These are phyloP conservation scores for Aspergillus asperescens DNA, from an alignment of 495 filamentous ascomycete species.

Conservation along the genomic window DNA sequence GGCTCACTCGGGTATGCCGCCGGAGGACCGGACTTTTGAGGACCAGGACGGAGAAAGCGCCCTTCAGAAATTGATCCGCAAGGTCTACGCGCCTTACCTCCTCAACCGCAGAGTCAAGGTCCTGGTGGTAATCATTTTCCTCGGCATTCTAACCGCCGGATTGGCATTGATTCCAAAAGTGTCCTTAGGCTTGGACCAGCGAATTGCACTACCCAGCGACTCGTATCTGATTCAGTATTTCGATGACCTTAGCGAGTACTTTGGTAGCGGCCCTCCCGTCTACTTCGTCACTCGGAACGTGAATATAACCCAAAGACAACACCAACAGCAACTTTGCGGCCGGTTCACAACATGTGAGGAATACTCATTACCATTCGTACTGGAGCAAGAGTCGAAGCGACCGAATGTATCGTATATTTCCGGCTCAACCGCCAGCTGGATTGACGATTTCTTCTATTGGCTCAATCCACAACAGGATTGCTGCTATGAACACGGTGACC, in stretches of 20 bases:
- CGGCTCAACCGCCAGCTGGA: constrained; percentile 91
- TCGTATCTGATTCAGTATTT: constrained; percentile 94
- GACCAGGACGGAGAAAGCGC: constrained; percentile 62
- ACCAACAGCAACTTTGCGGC: constrained; percentile 85
- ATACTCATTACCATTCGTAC: constrained; percentile 75
- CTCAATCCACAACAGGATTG: constrained; percentile 83
- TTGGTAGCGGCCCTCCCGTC: constrained; percentile 86
- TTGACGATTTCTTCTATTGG: constrained; percentile 96
- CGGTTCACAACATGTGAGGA: constrained; percentile 82
- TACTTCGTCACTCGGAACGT: constrained; percentile 88
- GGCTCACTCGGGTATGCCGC: constrained; percentile 49
- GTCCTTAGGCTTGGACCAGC: constrained; percentile 83
- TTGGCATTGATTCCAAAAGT: constrained; percentile 79
- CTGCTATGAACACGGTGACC: constrained; percentile 60
- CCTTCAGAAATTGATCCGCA: constrained; percentile 80
- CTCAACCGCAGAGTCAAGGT: constrained; percentile 75
- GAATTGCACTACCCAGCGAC: constrained; percentile 86
- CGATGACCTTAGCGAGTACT: constrained; percentile 89
- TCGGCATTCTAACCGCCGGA: constrained; percentile 81
- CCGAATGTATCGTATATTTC: constrained; percentile 84
- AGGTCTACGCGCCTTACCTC: constrained; percentile 76
- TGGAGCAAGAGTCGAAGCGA: constrained; percentile 90
- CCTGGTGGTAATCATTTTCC: constrained; percentile 67
- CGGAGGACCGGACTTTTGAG: constrained; percentile 54
- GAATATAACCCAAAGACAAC: constrained; percentile 64